A percentile compares a stretch with the other conserved stretches of the same genome.
Evolutionary conservation across 1,284 basidiomycete species (phyloP).

Genomic region (Rhodotorula sp.): DNA sequence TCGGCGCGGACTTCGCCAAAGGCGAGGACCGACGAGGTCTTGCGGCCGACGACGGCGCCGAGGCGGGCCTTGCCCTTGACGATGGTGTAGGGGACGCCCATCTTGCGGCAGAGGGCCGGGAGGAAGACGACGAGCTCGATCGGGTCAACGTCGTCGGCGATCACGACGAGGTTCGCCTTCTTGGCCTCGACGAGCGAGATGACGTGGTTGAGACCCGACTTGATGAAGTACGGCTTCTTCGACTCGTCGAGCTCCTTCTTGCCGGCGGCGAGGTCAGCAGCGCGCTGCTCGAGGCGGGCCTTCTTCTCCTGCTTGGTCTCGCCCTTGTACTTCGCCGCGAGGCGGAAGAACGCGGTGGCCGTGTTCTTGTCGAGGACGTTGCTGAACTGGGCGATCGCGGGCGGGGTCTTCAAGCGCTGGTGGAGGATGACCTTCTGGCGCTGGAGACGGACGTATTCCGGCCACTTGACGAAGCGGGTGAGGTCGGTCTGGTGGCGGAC

Average conservation of each 20-base stretch:
- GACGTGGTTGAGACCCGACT: slow-evolving; percentile 58
- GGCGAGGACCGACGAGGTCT: slow-evolving; percentile 76
- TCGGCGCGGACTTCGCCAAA: slow-evolving; percentile 93
- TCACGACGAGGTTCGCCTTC: slow-evolving; percentile 93
- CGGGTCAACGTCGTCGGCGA: slow-evolving; percentile 97
- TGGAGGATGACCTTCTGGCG: slow-evolving; percentile 98
- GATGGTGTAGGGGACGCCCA: slow-evolving; percentile 95
- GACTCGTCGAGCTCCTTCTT: slow-evolving; percentile 62
- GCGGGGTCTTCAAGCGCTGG: slow-evolving; percentile 98
- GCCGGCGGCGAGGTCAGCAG: slow-evolving; percentile 71
- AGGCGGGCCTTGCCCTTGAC: slow-evolving; percentile 97
- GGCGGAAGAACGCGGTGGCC: slow-evolving; percentile 95
- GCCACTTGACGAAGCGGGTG: slow-evolving; percentile 99
- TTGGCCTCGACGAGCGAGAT: slow-evolving; percentile 42
- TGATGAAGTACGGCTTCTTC: slow-evolving; percentile 73
- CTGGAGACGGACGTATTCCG: slow-evolving; percentile 96
- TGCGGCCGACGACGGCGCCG: slow-evolving; percentile 96
- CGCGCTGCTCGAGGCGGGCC: slow-evolving; percentile 76
- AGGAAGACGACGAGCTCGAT: slow-evolving; percentile 98
- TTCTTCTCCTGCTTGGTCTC: slow-evolving; percentile 98
- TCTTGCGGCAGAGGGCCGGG: slow-evolving; percentile 97
- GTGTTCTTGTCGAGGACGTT: slow-evolving; percentile 99
- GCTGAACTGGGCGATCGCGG: slow-evolving; percentile 95
- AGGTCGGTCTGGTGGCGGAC: slow-evolving; percentile 86
- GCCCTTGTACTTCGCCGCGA: slow-evolving; percentile 92